phyloP scores from a whole-genome alignment of 1,284 basidiomycete species.

The Violaceomyces palustris region DNA sequence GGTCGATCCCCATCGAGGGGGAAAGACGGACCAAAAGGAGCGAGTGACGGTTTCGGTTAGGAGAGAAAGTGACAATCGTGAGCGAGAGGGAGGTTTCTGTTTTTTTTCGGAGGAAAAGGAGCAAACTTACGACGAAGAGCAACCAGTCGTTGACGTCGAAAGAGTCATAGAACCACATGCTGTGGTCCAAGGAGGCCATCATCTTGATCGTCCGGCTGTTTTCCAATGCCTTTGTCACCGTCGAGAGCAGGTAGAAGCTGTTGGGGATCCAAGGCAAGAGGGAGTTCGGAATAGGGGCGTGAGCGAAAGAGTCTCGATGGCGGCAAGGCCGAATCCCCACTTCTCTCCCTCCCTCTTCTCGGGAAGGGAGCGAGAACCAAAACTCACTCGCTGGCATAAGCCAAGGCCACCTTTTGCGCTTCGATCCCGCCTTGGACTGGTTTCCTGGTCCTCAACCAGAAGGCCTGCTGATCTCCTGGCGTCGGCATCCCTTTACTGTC shows the following conservation, averaged over 20 bases:
- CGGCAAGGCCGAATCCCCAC: no score
- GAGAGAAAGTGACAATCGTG: no score
- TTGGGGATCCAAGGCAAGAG: background rate
- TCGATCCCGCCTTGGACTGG: constrained; percentile 28
- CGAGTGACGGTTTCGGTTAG: no score
- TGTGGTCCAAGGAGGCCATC: constrained; percentile 51
- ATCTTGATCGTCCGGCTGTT: constrained; percentile 34
- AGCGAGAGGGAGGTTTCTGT: background rate
- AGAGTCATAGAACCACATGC: constrained; percentile 49
- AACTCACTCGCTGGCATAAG: constrained; percentile 35
- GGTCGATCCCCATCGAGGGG: background rate
- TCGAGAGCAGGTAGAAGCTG: constrained; percentile 41
- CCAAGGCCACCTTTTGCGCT: constrained; percentile 45
- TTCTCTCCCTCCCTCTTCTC: no score
- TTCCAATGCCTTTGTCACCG: constrained; percentile 40
- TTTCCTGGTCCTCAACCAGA: constrained; percentile 43
- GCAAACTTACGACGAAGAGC: constrained; percentile 34
- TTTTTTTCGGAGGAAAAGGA: background rate
- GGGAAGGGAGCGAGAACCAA: no score
- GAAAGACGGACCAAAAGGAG: no score
- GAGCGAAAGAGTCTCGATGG: no score
- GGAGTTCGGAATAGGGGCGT: no score
- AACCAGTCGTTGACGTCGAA: constrained; percentile 48
- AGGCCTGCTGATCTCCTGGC: constrained; percentile 43
- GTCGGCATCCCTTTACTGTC: constrained; percentile 34